phyloP scores from a whole-genome alignment of 768 basidiomycete species.

The Kwoniella pini region DNA sequence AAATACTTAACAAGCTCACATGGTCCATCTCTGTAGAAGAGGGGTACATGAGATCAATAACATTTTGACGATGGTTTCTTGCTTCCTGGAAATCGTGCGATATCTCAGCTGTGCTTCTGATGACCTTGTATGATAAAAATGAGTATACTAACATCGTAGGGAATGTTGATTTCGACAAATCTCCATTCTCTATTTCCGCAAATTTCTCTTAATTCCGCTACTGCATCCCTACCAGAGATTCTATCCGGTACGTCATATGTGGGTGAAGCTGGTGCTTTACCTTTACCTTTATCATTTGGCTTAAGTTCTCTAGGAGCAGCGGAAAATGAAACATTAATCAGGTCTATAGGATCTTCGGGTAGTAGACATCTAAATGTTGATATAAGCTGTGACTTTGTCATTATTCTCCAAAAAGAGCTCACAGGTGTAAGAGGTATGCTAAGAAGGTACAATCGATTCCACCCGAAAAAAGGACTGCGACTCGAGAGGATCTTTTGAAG shows the following conservation, averaged over 20 bases:
- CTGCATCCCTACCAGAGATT: slow-evolving; percentile 71
- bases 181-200: slow-evolving; percentile 84
- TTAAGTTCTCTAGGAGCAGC: slow-evolving; percentile 46
- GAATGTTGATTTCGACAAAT: slow-evolving; percentile 85
- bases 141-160: slow-evolving; percentile 64
- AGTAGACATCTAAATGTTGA: slow-evolving; percentile 82
- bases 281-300: slow-evolving; percentile 52
- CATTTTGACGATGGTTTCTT: slow-evolving; percentile 58
- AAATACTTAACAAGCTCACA: slow-evolving; percentile 58
- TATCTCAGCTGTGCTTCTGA: neutral
- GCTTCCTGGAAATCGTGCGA: slow-evolving; percentile 10
- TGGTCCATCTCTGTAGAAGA: slow-evolving; percentile 63
- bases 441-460: slow-evolving; percentile 90
- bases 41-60: slow-evolving; percentile 63
- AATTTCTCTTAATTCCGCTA: slow-evolving; percentile 73
- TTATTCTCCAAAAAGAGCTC: slow-evolving; percentile 28
- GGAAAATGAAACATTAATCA: slow-evolving; percentile 83
- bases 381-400: too few species aligned
- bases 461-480: slow-evolving; percentile 90
- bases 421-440: slow-evolving; percentile 77
- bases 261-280: neutral
- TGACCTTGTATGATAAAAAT: neutral
- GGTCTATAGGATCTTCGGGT: slow-evolving; percentile 76
- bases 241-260: slow-evolving; percentile 86
- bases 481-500: slow-evolving; percentile 56